phyloP scores from a whole-genome alignment of 75 land plant genomes.

The Isoetes taiwanensis region DNA sequence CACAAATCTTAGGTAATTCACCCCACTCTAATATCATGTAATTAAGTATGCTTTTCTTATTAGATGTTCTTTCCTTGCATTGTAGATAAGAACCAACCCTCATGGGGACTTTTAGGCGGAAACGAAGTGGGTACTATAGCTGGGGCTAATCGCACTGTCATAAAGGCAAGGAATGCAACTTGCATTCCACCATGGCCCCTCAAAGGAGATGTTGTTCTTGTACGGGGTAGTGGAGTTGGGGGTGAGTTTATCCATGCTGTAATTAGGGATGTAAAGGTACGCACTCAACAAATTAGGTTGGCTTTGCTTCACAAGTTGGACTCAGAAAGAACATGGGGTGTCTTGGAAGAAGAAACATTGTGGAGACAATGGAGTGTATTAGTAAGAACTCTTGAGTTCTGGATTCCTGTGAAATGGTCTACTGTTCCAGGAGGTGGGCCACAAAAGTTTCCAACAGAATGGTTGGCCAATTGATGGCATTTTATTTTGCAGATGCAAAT shows the following conservation, averaged over 20 bases:
- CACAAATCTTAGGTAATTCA: too few relatives aligned
- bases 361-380: constrained; percentile 17
- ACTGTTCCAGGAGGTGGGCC: constrained; percentile 11
- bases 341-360: constrained; percentile 12
- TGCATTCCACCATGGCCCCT: constrained; percentile 21
- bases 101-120: constrained; percentile 1
- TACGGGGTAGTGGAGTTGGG: constrained; percentile 9
- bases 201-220: constrained; percentile 11
- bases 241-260: constrained; percentile 11
- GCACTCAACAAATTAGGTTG: constrained; percentile 11
- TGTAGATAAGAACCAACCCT: neutral
- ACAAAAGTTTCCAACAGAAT: constrained; percentile 13
- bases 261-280: constrained; percentile 13
- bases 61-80: too few relatives aligned
- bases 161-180: constrained; percentile 5
- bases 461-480: constrained; percentile 15
- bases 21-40: too few relatives aligned
- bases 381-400: constrained; percentile 15
- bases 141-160: neutral
- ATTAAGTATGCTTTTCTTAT: too few relatives aligned
- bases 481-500: too few relatives aligned
- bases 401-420: constrained; percentile 16
- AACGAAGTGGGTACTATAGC: neutral
- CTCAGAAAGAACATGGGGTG: constrained; percentile 11
- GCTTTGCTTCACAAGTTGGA: constrained; percentile 11